Conservation (phyloP, 768 basidiomycete genomes). For the Suillus sp. region DNA sequence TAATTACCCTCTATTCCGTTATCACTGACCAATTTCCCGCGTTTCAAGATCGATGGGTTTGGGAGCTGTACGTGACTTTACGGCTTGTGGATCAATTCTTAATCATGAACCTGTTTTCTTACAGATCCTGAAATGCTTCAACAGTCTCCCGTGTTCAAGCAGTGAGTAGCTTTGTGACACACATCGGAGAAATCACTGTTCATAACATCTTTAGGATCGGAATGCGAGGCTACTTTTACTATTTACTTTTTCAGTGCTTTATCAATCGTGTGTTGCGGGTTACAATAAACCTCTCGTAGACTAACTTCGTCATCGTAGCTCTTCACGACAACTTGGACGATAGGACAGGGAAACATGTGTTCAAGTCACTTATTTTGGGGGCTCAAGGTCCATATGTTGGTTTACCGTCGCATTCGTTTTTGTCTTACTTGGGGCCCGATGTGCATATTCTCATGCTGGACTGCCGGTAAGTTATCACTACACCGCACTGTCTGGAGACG, state of each 20-base stretch:
- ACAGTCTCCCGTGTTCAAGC: slow-evolving; percentile 66
- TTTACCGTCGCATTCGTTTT: slow-evolving; percentile 79
- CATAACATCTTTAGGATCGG: slow-evolving; percentile 60
- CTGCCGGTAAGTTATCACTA: slow-evolving; percentile 59
- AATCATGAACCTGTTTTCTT: slow-evolving; percentile 12
- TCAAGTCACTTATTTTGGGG: slow-evolving; percentile 76
- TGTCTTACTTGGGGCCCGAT: slow-evolving; percentile 79
- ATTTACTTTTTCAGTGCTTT: slow-evolving; percentile 92
- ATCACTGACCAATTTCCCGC: slow-evolving; percentile 2
- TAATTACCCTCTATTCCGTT: not conserved
- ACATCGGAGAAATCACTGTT: not conserved
- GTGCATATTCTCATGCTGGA: slow-evolving; percentile 76
- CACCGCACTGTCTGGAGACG: not conserved
- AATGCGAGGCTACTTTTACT: slow-evolving; percentile 86
- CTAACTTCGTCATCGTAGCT: slow-evolving; percentile 18
- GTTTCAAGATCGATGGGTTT: slow-evolving; percentile 71
- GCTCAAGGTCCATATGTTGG: slow-evolving; percentile 75
- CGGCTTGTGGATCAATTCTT: not conserved
- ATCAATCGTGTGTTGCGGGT: slow-evolving; percentile 58
- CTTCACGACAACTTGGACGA: slow-evolving; percentile 71
- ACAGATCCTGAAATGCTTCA: slow-evolving; percentile 84
- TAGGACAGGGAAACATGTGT: slow-evolving; percentile 58
- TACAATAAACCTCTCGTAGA: slow-evolving; percentile 10
- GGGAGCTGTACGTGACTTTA: slow-evolving; percentile 66
- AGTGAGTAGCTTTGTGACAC: slow-evolving; percentile 44